A percentile compares a stretch with the other conserved stretches of the same genome.
phyloP scores from a whole-genome alignment of 2,329 filamentous ascomycete genomes.

The Diaporthe eres region DNA sequence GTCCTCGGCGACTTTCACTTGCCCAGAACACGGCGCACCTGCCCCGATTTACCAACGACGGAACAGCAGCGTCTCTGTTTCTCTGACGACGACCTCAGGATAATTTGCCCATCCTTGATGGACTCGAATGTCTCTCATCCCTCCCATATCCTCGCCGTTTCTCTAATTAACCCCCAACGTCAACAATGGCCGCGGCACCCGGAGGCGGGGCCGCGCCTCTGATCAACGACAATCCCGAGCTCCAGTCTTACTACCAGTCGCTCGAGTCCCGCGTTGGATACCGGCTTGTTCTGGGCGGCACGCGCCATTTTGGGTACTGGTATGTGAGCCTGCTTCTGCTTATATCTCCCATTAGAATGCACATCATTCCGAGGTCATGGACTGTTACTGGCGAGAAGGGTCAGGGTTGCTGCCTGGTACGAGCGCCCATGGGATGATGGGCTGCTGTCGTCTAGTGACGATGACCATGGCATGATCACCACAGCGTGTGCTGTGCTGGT shows the following conservation, averaged over 20 bases:
- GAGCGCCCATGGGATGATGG: neutral
- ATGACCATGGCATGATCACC: neutral
- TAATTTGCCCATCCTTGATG: no score
- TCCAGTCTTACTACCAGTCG: slow-evolving; percentile 61
- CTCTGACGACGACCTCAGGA: no score
- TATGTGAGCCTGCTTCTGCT: neutral
- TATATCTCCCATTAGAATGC: neutral
- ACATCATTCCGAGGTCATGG: neutral
- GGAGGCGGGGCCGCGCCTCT: slow-evolving; percentile 40
- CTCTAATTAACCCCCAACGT: no score
- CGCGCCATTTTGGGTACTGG: slow-evolving; percentile 66
- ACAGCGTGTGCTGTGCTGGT: neutral
- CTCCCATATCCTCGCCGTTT: neutral
- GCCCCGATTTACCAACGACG: neutral
- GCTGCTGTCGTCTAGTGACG: neutral
- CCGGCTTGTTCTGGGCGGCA: slow-evolving; percentile 59
- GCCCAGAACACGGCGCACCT: neutral
- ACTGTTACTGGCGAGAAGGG: neutral
- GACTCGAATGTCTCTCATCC: no score
- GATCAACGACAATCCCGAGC: slow-evolving; percentile 55
- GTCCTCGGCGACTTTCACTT: neutral
- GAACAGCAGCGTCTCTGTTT: neutral
- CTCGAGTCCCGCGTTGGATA: slow-evolving; percentile 62
- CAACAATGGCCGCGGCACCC: neutral
- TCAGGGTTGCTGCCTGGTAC: neutral